Base-by-base conservation (phyloP, 140 eudicot species). In the Anethum foeniculum region DNA sequence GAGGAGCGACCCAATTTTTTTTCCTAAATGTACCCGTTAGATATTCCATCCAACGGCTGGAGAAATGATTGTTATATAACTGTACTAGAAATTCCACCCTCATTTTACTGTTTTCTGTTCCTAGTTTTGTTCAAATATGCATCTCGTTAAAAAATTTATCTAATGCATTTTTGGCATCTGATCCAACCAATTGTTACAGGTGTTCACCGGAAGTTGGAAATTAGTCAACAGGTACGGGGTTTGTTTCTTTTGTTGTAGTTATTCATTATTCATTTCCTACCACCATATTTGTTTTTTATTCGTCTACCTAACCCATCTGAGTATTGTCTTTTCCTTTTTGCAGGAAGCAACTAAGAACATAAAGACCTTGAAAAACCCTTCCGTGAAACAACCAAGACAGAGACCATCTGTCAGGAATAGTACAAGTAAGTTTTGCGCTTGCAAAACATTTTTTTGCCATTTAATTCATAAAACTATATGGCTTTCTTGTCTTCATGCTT, bases 391-490 rank as follows among this genome's bases (percentile, higher is more conserved):
- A 43, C 85, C 82, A 78, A 85, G 80, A 39, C 85, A 83, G 64
- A 88, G 79, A 79, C 91, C 95, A 77, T 80, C 89, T 81, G 88
- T 54, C 43, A 83, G 83, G 56, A 84, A 86, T 83, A 82, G 78
- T 78, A 81, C 89, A 85, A 25, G 90, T 90, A 80, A 87, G 41
- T 65, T 65, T 30, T 12, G 34, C 27, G 67, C 78, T 16, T 68
- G 47, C 58, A 39, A n/a, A 34, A 68, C 73, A 44, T 12, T 27
- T 46, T 72, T 12, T 25, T 75, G 51, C 30, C 21, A 49, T 73
- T 77, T 47, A 48, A 21, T 38, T 49, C 8, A 7, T 74, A 13
- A 14, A 27, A 65, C 73, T 65, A 13, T 28, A 18, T 21, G 7
- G 19, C 19, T 65, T 65, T 65, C 36, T 65, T 65, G 73, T 30